These are phyloP conservation scores for Petunia secreta DNA, from an alignment of 257 asterid genomes.

Conservation along the genomic window DNA sequence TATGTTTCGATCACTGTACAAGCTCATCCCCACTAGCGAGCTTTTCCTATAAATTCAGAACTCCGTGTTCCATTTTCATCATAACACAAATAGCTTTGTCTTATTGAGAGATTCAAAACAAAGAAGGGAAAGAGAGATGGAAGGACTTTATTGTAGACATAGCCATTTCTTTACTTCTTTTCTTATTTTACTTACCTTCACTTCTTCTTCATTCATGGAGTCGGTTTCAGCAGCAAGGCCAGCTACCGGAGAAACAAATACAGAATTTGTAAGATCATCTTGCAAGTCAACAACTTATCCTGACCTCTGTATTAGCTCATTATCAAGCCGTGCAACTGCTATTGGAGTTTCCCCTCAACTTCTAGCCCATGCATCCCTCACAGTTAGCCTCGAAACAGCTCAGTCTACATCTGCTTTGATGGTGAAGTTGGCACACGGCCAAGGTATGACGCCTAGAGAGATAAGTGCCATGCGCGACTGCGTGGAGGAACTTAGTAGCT, in stretches of 20 bases:
- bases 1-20: not conserved
- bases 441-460: slow-evolving; percentile 55
- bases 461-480: slow-evolving; percentile 68
- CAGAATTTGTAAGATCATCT: slow-evolving; percentile 55
- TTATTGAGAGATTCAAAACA: not conserved
- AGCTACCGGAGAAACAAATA: slow-evolving; percentile 32
- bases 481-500: slow-evolving; percentile 59
- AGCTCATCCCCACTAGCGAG: not conserved
- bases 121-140: slow-evolving; percentile 37
- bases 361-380: slow-evolving; percentile 63
- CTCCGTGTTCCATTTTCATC: not conserved
- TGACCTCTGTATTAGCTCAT: slow-evolving; percentile 62
- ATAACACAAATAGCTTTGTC: slow-evolving; percentile 21
- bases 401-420: slow-evolving; percentile 48
- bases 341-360: slow-evolving; percentile 54
- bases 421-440: slow-evolving; percentile 40
- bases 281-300: slow-evolving; percentile 77
- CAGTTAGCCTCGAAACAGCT: slow-evolving; percentile 50
- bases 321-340: slow-evolving; percentile 49
- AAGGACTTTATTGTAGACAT: slow-evolving; percentile 12
- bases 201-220: slow-evolving; percentile 23
- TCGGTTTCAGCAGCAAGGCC: slow-evolving; percentile 34
- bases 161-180: slow-evolving; percentile 27
- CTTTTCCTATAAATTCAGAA: slow-evolving; percentile 17
- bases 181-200: slow-evolving; percentile 28